These are phyloP conservation scores for Trametopsis cervina DNA, from an alignment of 768 basidiomycete species.

Conservation along the genomic window DNA sequence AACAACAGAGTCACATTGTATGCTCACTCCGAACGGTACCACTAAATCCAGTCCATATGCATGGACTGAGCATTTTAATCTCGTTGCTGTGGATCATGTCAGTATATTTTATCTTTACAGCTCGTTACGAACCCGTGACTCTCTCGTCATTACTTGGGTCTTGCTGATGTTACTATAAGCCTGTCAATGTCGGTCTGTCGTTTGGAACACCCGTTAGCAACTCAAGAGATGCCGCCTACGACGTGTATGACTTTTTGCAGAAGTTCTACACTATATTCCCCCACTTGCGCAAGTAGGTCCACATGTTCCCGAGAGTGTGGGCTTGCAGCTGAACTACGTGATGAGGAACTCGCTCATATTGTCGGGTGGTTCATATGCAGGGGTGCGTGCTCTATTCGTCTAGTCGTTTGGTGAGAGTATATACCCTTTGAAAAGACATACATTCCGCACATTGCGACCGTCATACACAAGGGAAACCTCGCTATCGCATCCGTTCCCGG, in stretches of 20 bases:
- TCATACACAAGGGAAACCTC: conserved; percentile 28
- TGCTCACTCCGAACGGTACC: conserved; percentile 17
- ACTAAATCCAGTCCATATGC: conserved; percentile 19
- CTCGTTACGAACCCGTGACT: background rate
- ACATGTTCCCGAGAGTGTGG: background rate
- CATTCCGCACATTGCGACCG: conserved; percentile 29
- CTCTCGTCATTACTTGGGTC: background rate
- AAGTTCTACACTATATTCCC: conserved; percentile 27
- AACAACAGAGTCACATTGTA: conserved; percentile 20
- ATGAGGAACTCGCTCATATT: conserved; percentile 18
- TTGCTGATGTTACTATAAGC: conserved; percentile 13
- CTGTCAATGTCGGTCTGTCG: conserved; percentile 28
- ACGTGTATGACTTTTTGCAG: conserved; percentile 31
- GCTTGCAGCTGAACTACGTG: too few species aligned
- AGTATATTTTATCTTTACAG: background rate
- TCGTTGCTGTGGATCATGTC: conserved; percentile 13
- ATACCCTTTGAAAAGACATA: conserved; percentile 14
- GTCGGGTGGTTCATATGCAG: conserved; percentile 30
- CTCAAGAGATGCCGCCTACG: conserved; percentile 24
- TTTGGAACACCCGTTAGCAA: conserved; percentile 29
- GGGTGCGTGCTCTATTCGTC: conserved; percentile 11
- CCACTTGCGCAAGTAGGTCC: conserved; percentile 10
- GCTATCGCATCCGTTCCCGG: conserved; percentile 14
- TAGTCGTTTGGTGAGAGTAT: too few species aligned
- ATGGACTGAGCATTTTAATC: conserved; percentile 14